These are phyloP conservation scores for Aspergillus conjunctus DNA, from an alignment of 495 filamentous ascomycete species.

Conservation along the genomic window DNA sequence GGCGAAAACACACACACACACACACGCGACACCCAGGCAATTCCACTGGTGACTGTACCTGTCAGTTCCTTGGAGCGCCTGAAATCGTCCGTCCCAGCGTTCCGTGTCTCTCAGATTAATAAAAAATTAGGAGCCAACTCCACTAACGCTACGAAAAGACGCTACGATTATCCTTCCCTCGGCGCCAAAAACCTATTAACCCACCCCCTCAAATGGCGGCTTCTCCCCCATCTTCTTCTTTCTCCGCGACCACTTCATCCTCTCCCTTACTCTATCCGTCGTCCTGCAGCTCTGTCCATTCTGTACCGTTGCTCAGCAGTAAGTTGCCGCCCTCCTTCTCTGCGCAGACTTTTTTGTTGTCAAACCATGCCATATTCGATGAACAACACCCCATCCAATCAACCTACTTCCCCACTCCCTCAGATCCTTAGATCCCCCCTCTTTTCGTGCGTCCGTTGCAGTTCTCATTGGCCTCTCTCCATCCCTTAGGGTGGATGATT, in stretches of 20 bases:
- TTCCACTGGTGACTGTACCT: not conserved
- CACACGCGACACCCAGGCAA: not conserved
- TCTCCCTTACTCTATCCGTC: conserved; percentile 45
- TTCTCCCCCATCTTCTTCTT: conserved; percentile 25
- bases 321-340: conserved; percentile 18
- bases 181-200: conserved; percentile 5
- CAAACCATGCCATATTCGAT: conserved; percentile 1
- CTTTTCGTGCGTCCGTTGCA: not conserved
- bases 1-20: not conserved
- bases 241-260: conserved; percentile 31
- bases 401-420: not conserved
- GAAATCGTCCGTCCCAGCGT: not conserved
- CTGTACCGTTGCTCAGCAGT: conserved; percentile 25
- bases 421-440: conserved; percentile 8
- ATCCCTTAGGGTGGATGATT: conserved; percentile 11
- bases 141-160: not conserved
- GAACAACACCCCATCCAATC: not conserved
- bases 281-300: conserved; percentile 33
- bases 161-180: not conserved
- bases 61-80: conserved; percentile 7
- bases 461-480: conserved; percentile 21
- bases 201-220: conserved; percentile 18
- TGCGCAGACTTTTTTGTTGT: not conserved
- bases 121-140: not conserved
- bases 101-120: not conserved